Percentiles rank a stretch among this genome's conserved stretches.
These are phyloP conservation scores for Eucalyptus regnans DNA, from an alignment of 345 rosid genomes.

Conservation along the genomic window DNA sequence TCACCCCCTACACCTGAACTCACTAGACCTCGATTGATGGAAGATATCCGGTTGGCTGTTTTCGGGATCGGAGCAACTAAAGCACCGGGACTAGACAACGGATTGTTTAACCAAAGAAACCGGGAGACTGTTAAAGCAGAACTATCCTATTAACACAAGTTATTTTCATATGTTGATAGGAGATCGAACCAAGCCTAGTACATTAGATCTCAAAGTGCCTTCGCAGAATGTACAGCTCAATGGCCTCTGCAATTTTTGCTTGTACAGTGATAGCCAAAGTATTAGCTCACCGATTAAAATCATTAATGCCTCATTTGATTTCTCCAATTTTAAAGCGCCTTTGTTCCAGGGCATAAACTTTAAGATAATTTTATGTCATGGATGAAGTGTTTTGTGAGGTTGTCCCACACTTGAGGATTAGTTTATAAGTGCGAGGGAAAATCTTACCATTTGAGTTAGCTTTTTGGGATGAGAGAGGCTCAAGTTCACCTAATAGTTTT, in stretches of 20 bases:
- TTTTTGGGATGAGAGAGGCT: rapidly evolving
- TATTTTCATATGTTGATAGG: no score
- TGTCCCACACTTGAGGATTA: no score
- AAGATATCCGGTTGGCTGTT: no score
- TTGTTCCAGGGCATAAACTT: rapidly evolving
- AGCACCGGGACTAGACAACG: no score
- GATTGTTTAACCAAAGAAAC: no score
- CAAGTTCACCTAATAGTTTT: rapidly evolving
- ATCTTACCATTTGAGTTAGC: rapidly evolving
- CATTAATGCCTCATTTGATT: neutral
- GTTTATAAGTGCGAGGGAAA: rapidly evolving
- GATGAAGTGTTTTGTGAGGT: no score
- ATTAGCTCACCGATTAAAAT: neutral
- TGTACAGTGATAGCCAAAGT: neutral
- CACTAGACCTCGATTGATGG: neutral
- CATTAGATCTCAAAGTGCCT: neutral
- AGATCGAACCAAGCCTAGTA: no score
- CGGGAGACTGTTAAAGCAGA: no score
- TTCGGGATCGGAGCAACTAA: no score
- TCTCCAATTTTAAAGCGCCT: neutral
- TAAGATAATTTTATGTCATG: no score
- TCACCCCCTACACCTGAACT: no score
- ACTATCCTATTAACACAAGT: no score
- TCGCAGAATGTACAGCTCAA: rapidly evolving
- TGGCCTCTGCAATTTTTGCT: neutral